These are phyloP conservation scores for Lycium barbarum DNA, from an alignment of 257 asterid species.

Conservation along the genomic window DNA sequence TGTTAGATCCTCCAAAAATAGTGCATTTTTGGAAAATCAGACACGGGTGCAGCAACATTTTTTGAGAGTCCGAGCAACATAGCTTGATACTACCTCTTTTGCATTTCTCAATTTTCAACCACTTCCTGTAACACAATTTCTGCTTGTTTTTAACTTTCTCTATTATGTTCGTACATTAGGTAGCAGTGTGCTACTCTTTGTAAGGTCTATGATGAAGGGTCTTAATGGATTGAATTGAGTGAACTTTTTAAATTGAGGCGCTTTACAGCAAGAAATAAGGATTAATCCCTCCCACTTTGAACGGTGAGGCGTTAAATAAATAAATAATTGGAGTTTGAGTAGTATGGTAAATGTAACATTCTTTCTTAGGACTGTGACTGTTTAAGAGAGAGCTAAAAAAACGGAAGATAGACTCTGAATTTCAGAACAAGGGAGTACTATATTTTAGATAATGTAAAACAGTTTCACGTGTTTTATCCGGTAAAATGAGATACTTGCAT, in stretches of 20 bases:
- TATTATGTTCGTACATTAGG: not conserved
- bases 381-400: not conserved
- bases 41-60: too few species aligned
- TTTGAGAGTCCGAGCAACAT: too few species aligned
- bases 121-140: not conserved
- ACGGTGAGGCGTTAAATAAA: not conserved
- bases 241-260: not conserved
- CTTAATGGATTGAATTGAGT: not conserved
- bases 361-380: not conserved
- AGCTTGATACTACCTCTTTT: not conserved
- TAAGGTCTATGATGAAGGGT: not conserved
- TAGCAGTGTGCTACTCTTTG: not conserved
- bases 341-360: not conserved
- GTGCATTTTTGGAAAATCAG: too few species aligned
- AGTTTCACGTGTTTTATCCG: not conserved
- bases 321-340: not conserved
- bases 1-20: too few species aligned
- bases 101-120: constrained; percentile 8
- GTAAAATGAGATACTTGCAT: not conserved
- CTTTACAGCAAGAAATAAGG: constrained; percentile 14
- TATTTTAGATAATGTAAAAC: not conserved
- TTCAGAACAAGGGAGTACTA: not conserved
- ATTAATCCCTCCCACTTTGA: not conserved
- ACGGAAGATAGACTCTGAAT: not conserved
- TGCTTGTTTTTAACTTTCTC: not conserved